A percentile compares a stretch with the other conserved stretches of the same genome.
phyloP scores from a whole-genome alignment of 208 protist species.

The Acanthamoeba castellanii region DNA sequence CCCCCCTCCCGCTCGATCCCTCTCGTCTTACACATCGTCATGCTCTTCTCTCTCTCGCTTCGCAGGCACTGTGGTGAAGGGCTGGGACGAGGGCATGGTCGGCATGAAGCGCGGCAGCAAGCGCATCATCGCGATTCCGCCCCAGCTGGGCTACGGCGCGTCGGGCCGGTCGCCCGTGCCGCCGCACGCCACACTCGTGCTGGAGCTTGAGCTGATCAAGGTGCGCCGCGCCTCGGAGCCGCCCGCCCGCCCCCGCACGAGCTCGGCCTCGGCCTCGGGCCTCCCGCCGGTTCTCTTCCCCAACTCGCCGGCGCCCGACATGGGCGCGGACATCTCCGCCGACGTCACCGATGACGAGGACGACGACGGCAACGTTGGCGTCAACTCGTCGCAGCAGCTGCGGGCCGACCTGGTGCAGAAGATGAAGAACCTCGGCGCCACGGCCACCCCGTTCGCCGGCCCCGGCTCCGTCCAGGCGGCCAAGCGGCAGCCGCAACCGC shows the following conservation, averaged over 20 bases:
- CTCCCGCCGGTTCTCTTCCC: conserved; percentile 34
- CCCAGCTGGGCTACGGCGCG: conserved; percentile 13
- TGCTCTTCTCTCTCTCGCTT: not conserved
- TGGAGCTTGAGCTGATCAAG: conserved; percentile 58
- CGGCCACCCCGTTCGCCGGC: conserved; percentile 17
- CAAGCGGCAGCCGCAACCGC: not conserved
- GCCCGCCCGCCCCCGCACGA: not conserved
- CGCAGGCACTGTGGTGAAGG: conserved; percentile 3
- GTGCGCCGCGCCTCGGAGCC: not conserved
- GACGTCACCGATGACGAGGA: conserved; percentile 39
- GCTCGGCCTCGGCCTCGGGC: not conserved
- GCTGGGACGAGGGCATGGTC: conserved; percentile 59
- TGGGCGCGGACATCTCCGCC: conserved; percentile 8
- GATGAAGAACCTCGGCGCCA: conserved; percentile 51
- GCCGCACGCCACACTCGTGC: not conserved
- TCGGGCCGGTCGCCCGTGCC: not conserved
- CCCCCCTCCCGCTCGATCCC: too few relatives aligned
- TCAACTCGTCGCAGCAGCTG: not conserved
- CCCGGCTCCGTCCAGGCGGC: not conserved
- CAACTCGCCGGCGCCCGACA: not conserved
- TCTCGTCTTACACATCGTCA: not conserved
- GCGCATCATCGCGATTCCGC: conserved; percentile 33
- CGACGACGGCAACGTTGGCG: not conserved
- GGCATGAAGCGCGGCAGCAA: conserved; percentile 65
- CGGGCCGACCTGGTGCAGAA: conserved; percentile 53